These are phyloP conservation scores for Spatholobus suberectus DNA, from an alignment of 306 rosid species.

Conservation along the genomic window DNA sequence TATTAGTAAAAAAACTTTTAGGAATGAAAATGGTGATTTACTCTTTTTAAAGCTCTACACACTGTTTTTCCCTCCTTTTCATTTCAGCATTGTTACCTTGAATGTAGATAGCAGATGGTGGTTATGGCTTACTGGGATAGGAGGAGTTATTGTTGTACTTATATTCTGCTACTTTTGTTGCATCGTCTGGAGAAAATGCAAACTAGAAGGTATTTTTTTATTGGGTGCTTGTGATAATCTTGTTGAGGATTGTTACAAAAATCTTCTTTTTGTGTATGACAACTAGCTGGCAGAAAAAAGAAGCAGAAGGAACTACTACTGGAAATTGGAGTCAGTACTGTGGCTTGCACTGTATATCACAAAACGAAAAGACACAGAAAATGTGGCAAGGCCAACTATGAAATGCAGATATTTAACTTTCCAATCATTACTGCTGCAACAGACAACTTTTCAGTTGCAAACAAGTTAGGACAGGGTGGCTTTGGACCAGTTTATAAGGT, in stretches of 20 bases:
- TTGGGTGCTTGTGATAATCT: no score
- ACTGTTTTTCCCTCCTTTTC: not conserved
- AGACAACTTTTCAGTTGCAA: slow-evolving; percentile 37
- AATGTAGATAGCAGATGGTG: not conserved
- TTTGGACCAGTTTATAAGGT: not conserved
- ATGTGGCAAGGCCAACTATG: slow-evolving; percentile 8
- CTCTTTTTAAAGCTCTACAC: not conserved
- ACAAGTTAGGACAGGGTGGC: slow-evolving; percentile 29
- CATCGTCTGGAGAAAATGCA: slow-evolving; percentile 7
- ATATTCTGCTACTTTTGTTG: not conserved
- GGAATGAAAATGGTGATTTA: not conserved
- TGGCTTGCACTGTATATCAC: not conserved
- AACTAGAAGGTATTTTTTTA: not conserved
- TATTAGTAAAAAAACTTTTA: not conserved
- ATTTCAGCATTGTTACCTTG: not conserved
- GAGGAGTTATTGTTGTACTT: slow-evolving; percentile 5
- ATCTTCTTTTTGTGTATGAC: not conserved
- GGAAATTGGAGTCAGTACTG: slow-evolving; percentile 38
- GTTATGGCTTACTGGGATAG: not conserved
- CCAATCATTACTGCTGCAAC: slow-evolving; percentile 41
- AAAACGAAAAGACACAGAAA: not conserved
- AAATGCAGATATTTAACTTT: slow-evolving; percentile 41
- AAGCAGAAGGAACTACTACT: slow-evolving; percentile 21
- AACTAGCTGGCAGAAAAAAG: slow-evolving; percentile 1
- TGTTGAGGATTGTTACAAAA: not conserved